Percentiles rank a stretch among this genome's conserved stretches.
These are phyloP conservation scores for Trichosporon inkin DNA, from an alignment of 1,284 basidiomycete genomes.

Conservation along the genomic window DNA sequence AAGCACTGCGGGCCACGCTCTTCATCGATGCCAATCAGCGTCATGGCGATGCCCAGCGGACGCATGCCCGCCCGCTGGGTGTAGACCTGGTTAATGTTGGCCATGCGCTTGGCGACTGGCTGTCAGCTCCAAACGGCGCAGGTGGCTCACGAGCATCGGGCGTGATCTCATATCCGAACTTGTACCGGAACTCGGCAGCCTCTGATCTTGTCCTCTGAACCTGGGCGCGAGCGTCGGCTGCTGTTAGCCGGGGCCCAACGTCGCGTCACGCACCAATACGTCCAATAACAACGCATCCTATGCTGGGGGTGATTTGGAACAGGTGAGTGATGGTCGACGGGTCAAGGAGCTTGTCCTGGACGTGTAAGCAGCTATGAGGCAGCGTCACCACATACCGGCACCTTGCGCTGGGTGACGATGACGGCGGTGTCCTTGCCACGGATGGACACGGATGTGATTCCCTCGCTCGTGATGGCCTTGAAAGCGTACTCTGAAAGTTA, in stretches of 20 bases:
- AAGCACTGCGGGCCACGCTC: slow-evolving; percentile 89
- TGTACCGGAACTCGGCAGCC: slow-evolving; percentile 92
- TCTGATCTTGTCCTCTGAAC: slow-evolving; percentile 82
- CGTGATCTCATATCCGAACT: slow-evolving; percentile 96
- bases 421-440: slow-evolving; percentile 92
- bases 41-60: slow-evolving; percentile 95
- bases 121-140: slow-evolving; percentile 8
- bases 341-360: slow-evolving; percentile 94
- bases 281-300: slow-evolving; percentile 97
- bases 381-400: slow-evolving; percentile 72
- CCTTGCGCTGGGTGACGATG: slow-evolving; percentile 96
- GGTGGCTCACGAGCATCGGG: slow-evolving; percentile 65
- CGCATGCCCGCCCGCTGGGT: slow-evolving; percentile 97
- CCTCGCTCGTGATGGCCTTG: slow-evolving; percentile 96
- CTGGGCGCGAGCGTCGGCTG: slow-evolving; percentile 91
- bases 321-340: slow-evolving; percentile 91
- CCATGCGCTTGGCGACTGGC: slow-evolving; percentile 77
- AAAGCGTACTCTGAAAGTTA: slow-evolving; percentile 83
- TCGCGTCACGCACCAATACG: slow-evolving; percentile 65
- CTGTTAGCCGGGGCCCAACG: slow-evolving; percentile 7
- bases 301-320: slow-evolving; percentile 92
- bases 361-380: background rate
- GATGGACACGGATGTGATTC: slow-evolving; percentile 88
- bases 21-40: slow-evolving; percentile 86
- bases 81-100: slow-evolving; percentile 99